Percentiles rank a stretch among this genome's conserved stretches.
These are phyloP conservation scores for Jacaranda copaia DNA, from an alignment of 257 asterid genomes.

Conservation along the genomic window DNA sequence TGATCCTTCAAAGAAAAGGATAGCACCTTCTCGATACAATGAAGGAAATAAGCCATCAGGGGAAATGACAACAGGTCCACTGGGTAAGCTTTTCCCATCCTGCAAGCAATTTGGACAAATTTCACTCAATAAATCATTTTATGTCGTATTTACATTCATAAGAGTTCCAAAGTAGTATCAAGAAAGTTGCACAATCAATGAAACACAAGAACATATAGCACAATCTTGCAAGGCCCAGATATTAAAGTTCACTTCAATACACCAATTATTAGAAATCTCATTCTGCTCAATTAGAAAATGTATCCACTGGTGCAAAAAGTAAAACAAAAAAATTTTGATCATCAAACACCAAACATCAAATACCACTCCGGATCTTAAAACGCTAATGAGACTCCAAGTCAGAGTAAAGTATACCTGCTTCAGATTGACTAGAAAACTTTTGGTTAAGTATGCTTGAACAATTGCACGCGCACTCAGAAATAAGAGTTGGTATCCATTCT, in stretches of 20 bases:
- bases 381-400: neutral
- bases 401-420: conserved; percentile 74
- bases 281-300: neutral
- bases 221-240: neutral
- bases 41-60: conserved; percentile 99
- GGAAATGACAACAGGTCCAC: conserved; percentile 97
- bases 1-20: conserved; percentile 7
- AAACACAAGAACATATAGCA: conserved; percentile 6
- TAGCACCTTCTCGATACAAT: conserved; percentile 85
- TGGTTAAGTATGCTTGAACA: conserved; percentile 95
- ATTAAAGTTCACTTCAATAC: neutral
- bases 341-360: conserved; percentile 6
- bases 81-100: conserved; percentile 98
- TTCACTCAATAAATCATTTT: conserved; percentile 23
- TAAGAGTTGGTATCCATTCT: conserved; percentile 95
- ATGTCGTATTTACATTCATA: neutral
- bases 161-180: conserved; percentile 10
- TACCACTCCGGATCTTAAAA: conserved; percentile 9
- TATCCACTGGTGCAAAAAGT: neutral
- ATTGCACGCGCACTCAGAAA: conserved; percentile 99
- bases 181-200: conserved; percentile 13
- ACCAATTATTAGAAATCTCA: neutral
- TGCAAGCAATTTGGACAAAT: conserved; percentile 46
- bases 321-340: conserved; percentile 7
- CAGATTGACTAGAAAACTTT: conserved; percentile 86